These are phyloP conservation scores for Alloteropsis semialata DNA, from an alignment of 176 grass and related monocot genomes.

Conservation along the genomic window DNA sequence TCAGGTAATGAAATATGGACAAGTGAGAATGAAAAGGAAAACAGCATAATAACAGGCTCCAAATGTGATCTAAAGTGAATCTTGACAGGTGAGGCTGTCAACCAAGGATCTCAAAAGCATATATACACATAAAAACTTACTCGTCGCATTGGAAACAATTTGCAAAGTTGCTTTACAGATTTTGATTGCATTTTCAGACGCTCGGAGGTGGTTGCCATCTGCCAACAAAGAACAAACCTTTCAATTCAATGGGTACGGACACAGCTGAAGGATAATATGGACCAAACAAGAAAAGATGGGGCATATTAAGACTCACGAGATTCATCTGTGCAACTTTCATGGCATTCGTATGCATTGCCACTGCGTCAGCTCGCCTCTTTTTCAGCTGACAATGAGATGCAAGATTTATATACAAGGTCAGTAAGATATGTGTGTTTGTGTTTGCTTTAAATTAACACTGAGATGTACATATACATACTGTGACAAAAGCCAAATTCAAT, in stretches of 20 bases:
- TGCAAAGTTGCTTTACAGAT: conserved; percentile 88
- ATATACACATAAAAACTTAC: conserved; percentile 46
- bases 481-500: conserved; percentile 57
- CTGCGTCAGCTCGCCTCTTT: conserved; percentile 39
- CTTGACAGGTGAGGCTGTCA: not conserved
- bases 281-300: not conserved
- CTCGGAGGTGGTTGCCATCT: conserved; percentile 84
- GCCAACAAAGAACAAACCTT: conserved; percentile 20
- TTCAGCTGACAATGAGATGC: conserved; percentile 33
- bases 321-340: conserved; percentile 51
- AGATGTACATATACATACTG: conserved; percentile 41
- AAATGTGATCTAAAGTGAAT: conserved; percentile 4
- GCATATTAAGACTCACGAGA: conserved; percentile 32
- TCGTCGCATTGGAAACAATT: conserved; percentile 72
- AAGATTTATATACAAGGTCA: conserved; percentile 6
- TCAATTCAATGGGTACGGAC: conserved; percentile 18
- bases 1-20: not conserved
- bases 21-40: not conserved
- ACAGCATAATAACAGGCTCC: not conserved
- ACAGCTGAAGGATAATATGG: not conserved
- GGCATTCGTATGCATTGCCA: conserved; percentile 33
- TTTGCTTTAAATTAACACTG: conserved; percentile 11
- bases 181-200: conserved; percentile 75
- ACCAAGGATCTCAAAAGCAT: not conserved
- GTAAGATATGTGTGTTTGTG: not conserved